Conservation (phyloP, 2,329 filamentous ascomycete genomes). For the Fusarium clavum region DNA sequence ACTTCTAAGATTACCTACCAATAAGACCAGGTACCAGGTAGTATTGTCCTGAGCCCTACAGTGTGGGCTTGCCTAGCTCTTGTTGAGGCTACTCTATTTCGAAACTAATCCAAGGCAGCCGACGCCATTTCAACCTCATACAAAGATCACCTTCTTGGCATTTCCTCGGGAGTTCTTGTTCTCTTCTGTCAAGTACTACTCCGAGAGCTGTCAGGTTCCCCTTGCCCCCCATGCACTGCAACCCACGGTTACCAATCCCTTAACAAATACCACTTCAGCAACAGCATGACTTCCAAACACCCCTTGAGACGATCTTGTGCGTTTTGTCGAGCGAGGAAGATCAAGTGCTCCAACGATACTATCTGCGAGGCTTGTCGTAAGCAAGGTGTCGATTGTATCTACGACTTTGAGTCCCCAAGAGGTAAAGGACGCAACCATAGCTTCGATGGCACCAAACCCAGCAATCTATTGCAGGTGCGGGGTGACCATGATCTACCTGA, state of each 20-base stretch:
- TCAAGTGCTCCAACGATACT: slow-evolving; percentile 54
- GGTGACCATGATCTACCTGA: slow-evolving; percentile 24
- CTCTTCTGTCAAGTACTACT: not conserved
- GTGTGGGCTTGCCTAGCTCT: slow-evolving; percentile 31
- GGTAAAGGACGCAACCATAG: slow-evolving; percentile 47
- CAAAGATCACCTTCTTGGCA: slow-evolving; percentile 19
- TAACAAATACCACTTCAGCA: slow-evolving; percentile 6
- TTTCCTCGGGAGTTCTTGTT: slow-evolving; percentile 13
- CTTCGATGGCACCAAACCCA: slow-evolving; percentile 42
- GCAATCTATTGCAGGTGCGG: slow-evolving; percentile 29
- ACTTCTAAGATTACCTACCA: slow-evolving; percentile 41
- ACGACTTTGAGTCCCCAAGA: slow-evolving; percentile 52
- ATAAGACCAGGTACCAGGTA: slow-evolving; percentile 12
- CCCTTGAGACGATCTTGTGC: slow-evolving; percentile 52
- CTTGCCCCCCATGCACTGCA: not conserved
- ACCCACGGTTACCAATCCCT: slow-evolving; percentile 15
- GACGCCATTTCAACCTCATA: slow-evolving; percentile 29
- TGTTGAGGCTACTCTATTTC: slow-evolving; percentile 34
- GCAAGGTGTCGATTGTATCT: slow-evolving; percentile 54
- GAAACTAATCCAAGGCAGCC: slow-evolving; percentile 30
- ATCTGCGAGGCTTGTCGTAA: slow-evolving; percentile 54
- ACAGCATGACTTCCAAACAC: slow-evolving; percentile 49
- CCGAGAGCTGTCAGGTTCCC: slow-evolving; percentile 2
- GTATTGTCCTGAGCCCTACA: slow-evolving; percentile 33
- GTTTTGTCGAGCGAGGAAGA: slow-evolving; percentile 54